phyloP scores from a whole-genome alignment of 2,329 filamentous ascomycete species.

The Fusarium nurragi region DNA sequence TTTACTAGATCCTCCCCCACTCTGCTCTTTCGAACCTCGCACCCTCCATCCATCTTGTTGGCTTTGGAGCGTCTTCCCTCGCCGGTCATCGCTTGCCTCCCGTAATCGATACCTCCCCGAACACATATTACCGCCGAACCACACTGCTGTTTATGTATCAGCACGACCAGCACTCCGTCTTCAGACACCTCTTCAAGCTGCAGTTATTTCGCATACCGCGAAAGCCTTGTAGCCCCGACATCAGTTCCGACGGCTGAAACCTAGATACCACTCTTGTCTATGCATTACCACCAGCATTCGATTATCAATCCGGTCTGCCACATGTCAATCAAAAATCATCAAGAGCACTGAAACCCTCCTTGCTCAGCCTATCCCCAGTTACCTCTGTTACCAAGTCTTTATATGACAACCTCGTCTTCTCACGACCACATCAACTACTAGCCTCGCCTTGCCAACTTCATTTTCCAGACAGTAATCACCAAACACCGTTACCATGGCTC shows the following conservation, averaged over 20 bases:
- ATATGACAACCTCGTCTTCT: slow-evolving; percentile 52
- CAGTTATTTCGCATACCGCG: slow-evolving; percentile 95
- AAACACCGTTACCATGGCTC: slow-evolving; percentile 80
- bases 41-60: slow-evolving; percentile 23
- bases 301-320: slow-evolving; percentile 60
- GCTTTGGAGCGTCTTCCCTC: slow-evolving; percentile 20
- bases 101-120: slow-evolving; percentile 38
- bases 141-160: slow-evolving; percentile 93
- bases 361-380: slow-evolving; percentile 53
- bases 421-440: slow-evolving; percentile 30
- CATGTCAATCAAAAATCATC: slow-evolving; percentile 65
- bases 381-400: slow-evolving; percentile 48
- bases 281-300: slow-evolving; percentile 64
- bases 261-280: slow-evolving; percentile 59
- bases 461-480: slow-evolving; percentile 29
- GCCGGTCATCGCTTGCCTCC: slow-evolving; percentile 23
- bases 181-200: slow-evolving; percentile 96
- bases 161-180: slow-evolving; percentile 89
- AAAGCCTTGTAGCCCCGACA: slow-evolving; percentile 90
- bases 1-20: slow-evolving; percentile 18
- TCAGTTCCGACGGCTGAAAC: slow-evolving; percentile 91
- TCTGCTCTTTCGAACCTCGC: slow-evolving; percentile 16
- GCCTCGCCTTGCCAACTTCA: slow-evolving; percentile 30
- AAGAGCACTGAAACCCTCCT: slow-evolving; percentile 63
- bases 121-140: slow-evolving; percentile 48